Evolutionary conservation across 2,329 filamentous ascomycete genomes (phyloP), one percentile per base, ranked within the genome.

Genomic region (Leptographium wingfieldii): DNA sequence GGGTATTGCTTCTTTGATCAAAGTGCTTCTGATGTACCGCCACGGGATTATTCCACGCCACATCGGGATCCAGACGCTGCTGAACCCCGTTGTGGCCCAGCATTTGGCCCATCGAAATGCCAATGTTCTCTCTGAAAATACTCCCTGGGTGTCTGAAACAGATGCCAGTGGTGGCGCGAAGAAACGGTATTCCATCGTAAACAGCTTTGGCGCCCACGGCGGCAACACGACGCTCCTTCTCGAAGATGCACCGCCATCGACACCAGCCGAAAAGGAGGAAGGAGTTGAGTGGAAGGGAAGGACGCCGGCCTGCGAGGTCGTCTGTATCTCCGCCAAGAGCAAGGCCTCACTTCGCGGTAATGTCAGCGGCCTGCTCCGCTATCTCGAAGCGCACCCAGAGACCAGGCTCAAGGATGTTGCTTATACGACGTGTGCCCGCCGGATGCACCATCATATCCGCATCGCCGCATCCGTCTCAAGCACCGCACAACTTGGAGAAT

Each of bases 131-230:
- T 68, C 83, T 19, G 73, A 88, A 46, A 74, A 80, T 1, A 68
- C 86, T n/a, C 77, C 80, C 33, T 35, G 33, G 33, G 33, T 35
- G 33, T 35, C 3, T 11, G 2, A 6, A 35, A 6, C 33, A 6
- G 29, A 83, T 72, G 38, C 80, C 80, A 68, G 77, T 75, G 31
- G 77, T 77, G 68, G 29, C 31, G 48, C 46, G 19, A 5, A 16
- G 56, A 16, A 19, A 16, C 11, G 52, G 46, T 12, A 51, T 29
- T 53, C 51, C 54, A 22, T 27, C 60, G 29, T 80, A 51, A 83
- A 83, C 69, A 80, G 79, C 68, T 81, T 81, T 63, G 73, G 73
- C 55, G 80, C 80, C n/a, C 78, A 79, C 25, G 81, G 81, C 56
- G 80, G 80, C 11, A 85, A 84, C 65, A 81, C 79, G 5, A 75